phyloP scores from a whole-genome alignment of 257 asterid species.

The Orobanche coerulescens region DNA sequence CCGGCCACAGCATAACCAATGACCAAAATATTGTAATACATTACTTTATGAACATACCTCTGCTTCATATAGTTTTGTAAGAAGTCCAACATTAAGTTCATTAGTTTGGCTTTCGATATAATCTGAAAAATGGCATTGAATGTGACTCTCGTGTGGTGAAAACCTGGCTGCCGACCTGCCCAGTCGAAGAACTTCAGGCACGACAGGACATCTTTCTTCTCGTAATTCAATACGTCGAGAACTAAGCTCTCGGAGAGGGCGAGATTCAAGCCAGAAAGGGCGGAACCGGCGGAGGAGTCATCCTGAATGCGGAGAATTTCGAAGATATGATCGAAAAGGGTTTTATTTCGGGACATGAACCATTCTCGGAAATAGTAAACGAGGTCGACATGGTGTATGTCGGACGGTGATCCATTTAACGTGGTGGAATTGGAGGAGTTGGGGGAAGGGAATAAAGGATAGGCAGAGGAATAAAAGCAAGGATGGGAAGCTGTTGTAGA shows the following conservation, averaged over 20 bases:
- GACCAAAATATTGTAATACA: slow-evolving; percentile 45
- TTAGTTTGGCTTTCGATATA: slow-evolving; percentile 44
- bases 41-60: slow-evolving; percentile 25
- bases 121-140: slow-evolving; percentile 58
- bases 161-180: slow-evolving; percentile 72
- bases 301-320: slow-evolving; percentile 47
- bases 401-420: slow-evolving; percentile 18
- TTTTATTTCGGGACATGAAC: slow-evolving; percentile 53
- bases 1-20: slow-evolving; percentile 81
- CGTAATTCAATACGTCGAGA: slow-evolving; percentile 47
- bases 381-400: slow-evolving; percentile 23
- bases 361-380: slow-evolving; percentile 52
- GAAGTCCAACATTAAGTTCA: slow-evolving; percentile 46
- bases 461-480: not conserved
- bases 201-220: slow-evolving; percentile 46
- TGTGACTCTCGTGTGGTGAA: slow-evolving; percentile 59
- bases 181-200: slow-evolving; percentile 86
- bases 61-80: slow-evolving; percentile 32
- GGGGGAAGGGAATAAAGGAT: not conserved
- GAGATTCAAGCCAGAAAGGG: slow-evolving; percentile 45
- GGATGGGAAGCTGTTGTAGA: slow-evolving; percentile 9
- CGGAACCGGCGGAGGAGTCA: slow-evolving; percentile 33
- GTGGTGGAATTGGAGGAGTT: not conserved
- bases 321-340: slow-evolving; percentile 44
- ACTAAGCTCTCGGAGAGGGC: slow-evolving; percentile 41